phyloP scores from a whole-genome alignment of 176 grass and related monocot genomes.

The Areca catechu region DNA sequence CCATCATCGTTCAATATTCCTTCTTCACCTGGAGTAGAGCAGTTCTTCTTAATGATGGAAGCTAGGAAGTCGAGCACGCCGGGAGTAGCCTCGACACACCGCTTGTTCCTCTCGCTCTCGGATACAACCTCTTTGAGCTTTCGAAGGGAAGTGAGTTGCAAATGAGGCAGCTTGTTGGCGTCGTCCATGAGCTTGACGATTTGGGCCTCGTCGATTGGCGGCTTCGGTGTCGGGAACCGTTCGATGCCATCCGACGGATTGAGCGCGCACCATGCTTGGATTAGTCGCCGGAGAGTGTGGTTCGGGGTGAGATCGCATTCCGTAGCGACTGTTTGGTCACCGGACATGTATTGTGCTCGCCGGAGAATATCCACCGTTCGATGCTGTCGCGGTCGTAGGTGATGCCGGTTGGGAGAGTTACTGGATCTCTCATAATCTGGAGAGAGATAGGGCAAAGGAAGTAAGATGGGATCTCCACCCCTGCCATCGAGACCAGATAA shows the following conservation, averaged over 20 bases:
- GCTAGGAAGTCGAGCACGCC: not conserved
- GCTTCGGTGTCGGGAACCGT: not conserved
- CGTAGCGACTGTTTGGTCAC: not conserved
- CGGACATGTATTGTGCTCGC: not conserved
- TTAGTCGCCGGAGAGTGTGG: not conserved
- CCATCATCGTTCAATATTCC: too few relatives aligned
- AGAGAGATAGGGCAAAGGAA: not conserved
- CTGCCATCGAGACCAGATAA: too few relatives aligned
- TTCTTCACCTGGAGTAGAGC: too few relatives aligned
- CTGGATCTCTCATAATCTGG: not conserved
- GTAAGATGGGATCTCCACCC: not conserved
- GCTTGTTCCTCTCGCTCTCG: slow-evolving; percentile 12
- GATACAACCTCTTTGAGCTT: not conserved
- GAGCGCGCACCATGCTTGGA: not conserved
- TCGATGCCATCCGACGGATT: not conserved
- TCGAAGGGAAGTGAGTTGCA: not conserved
- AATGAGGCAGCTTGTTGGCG: not conserved
- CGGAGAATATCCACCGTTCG: not conserved
- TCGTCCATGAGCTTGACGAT: not conserved
- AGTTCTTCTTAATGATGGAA: not conserved
- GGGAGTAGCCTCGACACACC: not conserved
- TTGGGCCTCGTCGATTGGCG: not conserved
- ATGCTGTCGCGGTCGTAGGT: not conserved
- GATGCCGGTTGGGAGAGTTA: not conserved
- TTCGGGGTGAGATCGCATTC: not conserved